These are phyloP conservation scores for Blastobotrys indianensis DNA, from an alignment of 1,139 yeast genomes.

Conservation along the genomic window DNA sequence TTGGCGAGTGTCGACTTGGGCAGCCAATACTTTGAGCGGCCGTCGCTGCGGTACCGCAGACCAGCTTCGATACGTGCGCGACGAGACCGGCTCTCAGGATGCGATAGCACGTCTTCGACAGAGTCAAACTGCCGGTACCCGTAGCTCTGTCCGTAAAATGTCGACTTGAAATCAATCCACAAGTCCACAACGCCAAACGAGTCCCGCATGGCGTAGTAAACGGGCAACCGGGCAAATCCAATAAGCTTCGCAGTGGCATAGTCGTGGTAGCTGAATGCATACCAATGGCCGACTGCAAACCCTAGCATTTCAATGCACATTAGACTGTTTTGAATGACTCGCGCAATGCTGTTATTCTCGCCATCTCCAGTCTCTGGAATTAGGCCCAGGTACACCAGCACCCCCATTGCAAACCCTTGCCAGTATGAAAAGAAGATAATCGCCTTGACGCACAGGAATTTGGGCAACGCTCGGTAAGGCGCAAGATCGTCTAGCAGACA, in stretches of 20 bases:
- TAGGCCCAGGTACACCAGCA: conserved; percentile 51
- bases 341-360: conserved; percentile 34
- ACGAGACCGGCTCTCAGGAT: conserved; percentile 60
- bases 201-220: conserved; percentile 63
- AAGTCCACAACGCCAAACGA: conserved; percentile 72
- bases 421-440: conserved; percentile 95
- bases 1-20: conserved; percentile 32
- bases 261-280: conserved; percentile 73
- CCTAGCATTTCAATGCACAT: conserved; percentile 79
- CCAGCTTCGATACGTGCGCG: conserved; percentile 78
- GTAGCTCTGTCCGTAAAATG: conserved; percentile 70
- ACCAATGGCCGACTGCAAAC: conserved; percentile 84
- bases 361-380: conserved; percentile 33
- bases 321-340: conserved; percentile 68
- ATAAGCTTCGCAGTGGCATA: conserved; percentile 59
- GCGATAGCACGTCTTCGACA: conserved; percentile 63
- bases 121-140: conserved; percentile 82
- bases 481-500: conserved; percentile 69
- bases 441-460: conserved; percentile 85
- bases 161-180: conserved; percentile 65
- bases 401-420: conserved; percentile 77
- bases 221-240: conserved; percentile 57
- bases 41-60: conserved; percentile 70
- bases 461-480: conserved; percentile 85
- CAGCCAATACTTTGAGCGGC: conserved; percentile 81